Evolutionary conservation across 176 grass and related monocot genomes (phyloP), one percentile per base, ranked within the genome.

Genomic region (Zizania latifolia): DNA sequence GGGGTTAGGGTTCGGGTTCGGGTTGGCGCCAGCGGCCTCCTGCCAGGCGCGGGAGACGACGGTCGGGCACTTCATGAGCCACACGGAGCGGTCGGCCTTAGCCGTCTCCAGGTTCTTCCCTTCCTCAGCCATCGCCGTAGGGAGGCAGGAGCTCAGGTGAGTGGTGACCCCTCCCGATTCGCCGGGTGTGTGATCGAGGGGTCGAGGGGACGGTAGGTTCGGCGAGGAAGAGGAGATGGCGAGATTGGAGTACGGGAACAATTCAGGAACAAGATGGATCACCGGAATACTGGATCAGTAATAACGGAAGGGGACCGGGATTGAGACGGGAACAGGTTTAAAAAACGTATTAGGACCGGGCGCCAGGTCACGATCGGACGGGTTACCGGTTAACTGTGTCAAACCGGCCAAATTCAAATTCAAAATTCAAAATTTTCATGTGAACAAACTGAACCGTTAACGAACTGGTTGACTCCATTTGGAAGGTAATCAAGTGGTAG

Each of bases 51-150:
- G 87, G 4, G 89, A 85, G 41, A 92, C 85, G 63, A 97, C 80
- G 12, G 87, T 86, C 5, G 87, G 93, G 82, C 93, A 97, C 84
- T 97, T 97, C 93, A 97, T 97, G 65, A 97, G 87, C 89, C 93
- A 97, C 32, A 92, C 85, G 30, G 87, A 88, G 60, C 90, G 82
- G 64, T 97, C 93, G 34, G 87, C 89, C 75, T 76, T 58, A 38
- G 26, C 84, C 37, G 89, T 92, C 44, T 97, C 89, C 31, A 97
- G 79, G 85, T 78, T 76, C 79, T 71, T 87, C 29, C 28, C 89
- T 58, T 90, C 89, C 50, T 92, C 87, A 9, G 60, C 76, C 84
- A 76, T 78, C 23, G 10, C 78, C 51, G 68, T 23, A 4, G 36
- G 11, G 17, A 26, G 24, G 71, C 23, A 19, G 37, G 45, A 15